These are phyloP conservation scores for Aspergillus quadrilineatus DNA, from an alignment of 2,329 filamentous ascomycete genomes.

Conservation along the genomic window DNA sequence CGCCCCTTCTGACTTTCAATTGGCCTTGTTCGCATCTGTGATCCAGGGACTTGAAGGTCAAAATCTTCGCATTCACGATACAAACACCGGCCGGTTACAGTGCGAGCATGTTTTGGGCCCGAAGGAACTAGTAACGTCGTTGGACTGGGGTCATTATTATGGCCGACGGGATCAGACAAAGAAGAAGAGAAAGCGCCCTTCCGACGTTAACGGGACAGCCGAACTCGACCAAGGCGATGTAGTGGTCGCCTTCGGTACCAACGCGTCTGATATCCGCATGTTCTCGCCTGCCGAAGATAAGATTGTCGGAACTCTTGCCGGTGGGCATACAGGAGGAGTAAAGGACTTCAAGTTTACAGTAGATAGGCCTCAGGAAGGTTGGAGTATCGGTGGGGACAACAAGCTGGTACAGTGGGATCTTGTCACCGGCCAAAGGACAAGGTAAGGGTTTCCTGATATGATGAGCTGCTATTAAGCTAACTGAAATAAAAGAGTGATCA, in stretches of 20 bases:
- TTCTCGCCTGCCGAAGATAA: slow-evolving; percentile 51
- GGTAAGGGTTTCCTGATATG: slow-evolving; percentile 34
- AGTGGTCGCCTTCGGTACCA: slow-evolving; percentile 52
- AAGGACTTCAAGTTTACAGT: slow-evolving; percentile 53
- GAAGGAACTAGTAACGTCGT: slow-evolving; percentile 49
- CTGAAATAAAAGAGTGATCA: slow-evolving; percentile 38
- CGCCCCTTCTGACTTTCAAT: slow-evolving; percentile 51
- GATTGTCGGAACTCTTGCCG: slow-evolving; percentile 45
- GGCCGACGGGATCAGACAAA: slow-evolving; percentile 39
- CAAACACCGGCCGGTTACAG: slow-evolving; percentile 49
- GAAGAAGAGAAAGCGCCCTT: slow-evolving; percentile 53
- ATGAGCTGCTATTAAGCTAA: slow-evolving; percentile 16
- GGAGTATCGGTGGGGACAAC: slow-evolving; percentile 55
- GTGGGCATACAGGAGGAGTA: slow-evolving; percentile 49
- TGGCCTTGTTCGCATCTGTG: slow-evolving; percentile 54
- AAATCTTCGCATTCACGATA: slow-evolving; percentile 54
- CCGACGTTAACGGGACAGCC: slow-evolving; percentile 40
- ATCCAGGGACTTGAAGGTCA: slow-evolving; percentile 55
- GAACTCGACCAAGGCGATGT: slow-evolving; percentile 40
- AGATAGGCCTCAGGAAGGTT: slow-evolving; percentile 44
- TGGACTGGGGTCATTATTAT: slow-evolving; percentile 52
- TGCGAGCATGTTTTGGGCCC: slow-evolving; percentile 51
- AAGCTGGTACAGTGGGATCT: slow-evolving; percentile 56
- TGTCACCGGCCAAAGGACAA: slow-evolving; percentile 41
- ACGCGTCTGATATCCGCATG: slow-evolving; percentile 49